Conservation (phyloP, 2,329 filamentous ascomycete genomes). For the Pseudogymnoascus pannorum region DNA sequence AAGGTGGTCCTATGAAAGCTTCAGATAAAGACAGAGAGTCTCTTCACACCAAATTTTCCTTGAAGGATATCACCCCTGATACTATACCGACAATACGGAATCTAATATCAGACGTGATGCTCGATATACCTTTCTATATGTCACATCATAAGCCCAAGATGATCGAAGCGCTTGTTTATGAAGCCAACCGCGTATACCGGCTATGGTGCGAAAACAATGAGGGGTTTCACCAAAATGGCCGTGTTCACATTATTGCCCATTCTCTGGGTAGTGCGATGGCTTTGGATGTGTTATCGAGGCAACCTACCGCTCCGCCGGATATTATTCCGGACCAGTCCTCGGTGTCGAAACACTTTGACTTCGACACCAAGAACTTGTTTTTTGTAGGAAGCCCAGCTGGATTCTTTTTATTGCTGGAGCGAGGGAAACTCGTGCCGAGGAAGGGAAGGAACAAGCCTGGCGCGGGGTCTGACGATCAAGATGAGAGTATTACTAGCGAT, state of each 20-base stretch:
- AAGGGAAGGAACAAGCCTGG: constrained; percentile 69
- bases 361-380: constrained; percentile 85
- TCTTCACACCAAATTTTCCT: constrained; percentile 46
- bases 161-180: constrained; percentile 78
- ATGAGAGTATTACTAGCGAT: constrained; percentile 62
- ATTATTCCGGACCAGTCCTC: constrained; percentile 37
- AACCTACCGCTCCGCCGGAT: constrained; percentile 64
- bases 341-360: constrained; percentile 66
- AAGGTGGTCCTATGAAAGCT: constrained; percentile 56
- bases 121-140: constrained; percentile 96
- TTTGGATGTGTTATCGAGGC: constrained; percentile 79
- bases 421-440: constrained; percentile 63
- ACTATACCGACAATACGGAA: constrained; percentile 88
- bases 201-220: constrained; percentile 94
- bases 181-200: constrained; percentile 92
- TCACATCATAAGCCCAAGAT: constrained; percentile 94
- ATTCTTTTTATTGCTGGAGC: constrained; percentile 86
- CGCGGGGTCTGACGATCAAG: constrained; percentile 50
- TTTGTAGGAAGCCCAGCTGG: constrained; percentile 83
- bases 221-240: constrained; percentile 69
- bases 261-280: constrained; percentile 94
- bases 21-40: constrained; percentile 43
- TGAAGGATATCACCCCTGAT: constrained; percentile 87
- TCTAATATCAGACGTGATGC: constrained; percentile 95
- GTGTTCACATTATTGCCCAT: constrained; percentile 88